These are phyloP conservation scores for Fusarium sp. DNA, from an alignment of 2,329 filamentous ascomycete genomes.

Conservation along the genomic window DNA sequence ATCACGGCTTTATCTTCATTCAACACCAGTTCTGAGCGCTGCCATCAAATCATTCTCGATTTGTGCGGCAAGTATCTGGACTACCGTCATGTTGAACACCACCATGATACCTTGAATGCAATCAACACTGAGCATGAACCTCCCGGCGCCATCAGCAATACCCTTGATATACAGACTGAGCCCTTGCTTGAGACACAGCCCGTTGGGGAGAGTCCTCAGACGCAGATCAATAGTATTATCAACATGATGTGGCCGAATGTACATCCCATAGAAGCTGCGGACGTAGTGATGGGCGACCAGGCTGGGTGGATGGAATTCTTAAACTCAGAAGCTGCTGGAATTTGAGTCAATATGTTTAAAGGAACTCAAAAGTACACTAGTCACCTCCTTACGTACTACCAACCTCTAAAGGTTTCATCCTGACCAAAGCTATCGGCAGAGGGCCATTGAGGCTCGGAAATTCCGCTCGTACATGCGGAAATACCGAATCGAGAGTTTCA, in stretches of 20 bases:
- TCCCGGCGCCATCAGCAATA: not conserved
- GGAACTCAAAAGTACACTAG: not conserved
- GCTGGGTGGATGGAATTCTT: slow-evolving; percentile 57
- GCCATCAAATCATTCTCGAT: slow-evolving; percentile 58
- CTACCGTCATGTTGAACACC: slow-evolving; percentile 24
- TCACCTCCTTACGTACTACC: not conserved
- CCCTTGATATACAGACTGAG: not conserved
- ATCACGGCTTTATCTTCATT: slow-evolving; percentile 55
- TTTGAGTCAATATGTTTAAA: not conserved
- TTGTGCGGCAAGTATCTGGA: slow-evolving; percentile 58
- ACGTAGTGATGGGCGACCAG: slow-evolving; percentile 57
- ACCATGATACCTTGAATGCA: not conserved
- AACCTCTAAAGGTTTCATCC: not conserved
- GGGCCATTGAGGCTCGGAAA: not conserved
- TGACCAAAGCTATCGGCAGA: not conserved
- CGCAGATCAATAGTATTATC: slow-evolving; percentile 60
- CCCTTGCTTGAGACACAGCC: slow-evolving; percentile 35
- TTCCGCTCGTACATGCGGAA: no score
- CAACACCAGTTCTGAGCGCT: slow-evolving; percentile 60
- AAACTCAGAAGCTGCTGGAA: slow-evolving; percentile 3
- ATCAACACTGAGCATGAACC: not conserved
- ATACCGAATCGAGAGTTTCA: no score
- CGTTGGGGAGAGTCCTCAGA: slow-evolving; percentile 58
- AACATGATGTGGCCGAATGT: slow-evolving; percentile 65
- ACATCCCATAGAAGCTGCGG: slow-evolving; percentile 54